These are phyloP conservation scores for Chrysoporthe austroafricana DNA, from an alignment of 2,329 filamentous ascomycete species.

Conservation along the genomic window DNA sequence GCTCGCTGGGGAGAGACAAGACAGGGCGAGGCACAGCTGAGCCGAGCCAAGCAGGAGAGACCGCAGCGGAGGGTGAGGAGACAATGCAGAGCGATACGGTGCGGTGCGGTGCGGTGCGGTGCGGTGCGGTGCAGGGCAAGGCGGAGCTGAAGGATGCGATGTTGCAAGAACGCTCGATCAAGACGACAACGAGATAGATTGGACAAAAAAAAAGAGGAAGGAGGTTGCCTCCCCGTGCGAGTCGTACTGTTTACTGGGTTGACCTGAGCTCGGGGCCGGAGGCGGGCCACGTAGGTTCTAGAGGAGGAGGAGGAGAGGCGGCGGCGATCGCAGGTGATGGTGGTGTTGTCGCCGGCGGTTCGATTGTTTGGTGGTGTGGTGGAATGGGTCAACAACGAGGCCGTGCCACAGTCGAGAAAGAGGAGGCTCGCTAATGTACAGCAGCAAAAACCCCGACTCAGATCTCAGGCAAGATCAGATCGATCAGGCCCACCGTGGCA, in stretches of 20 bases:
- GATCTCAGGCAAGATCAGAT: conserved; percentile 14
- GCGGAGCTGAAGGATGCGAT: conserved; percentile 21
- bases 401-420: conserved; percentile 11
- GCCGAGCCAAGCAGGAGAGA: conserved; percentile 17
- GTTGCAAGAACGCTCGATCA: conserved; percentile 28
- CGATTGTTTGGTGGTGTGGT: background rate
- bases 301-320: background rate
- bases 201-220: conserved; percentile 27
- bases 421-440: conserved; percentile 15
- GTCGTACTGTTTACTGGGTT: conserved; percentile 29
- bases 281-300: background rate
- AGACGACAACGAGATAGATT: conserved; percentile 24
- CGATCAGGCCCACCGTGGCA: conserved; percentile 18
- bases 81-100: conserved; percentile 15
- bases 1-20: conserved; percentile 24
- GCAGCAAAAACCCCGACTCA: conserved; percentile 14
- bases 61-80: conserved; percentile 15
- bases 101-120: background rate
- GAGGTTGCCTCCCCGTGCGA: conserved; percentile 25
- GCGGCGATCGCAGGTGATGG: conserved; percentile 18
- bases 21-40: conserved; percentile 15
- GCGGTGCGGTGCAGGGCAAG: background rate
- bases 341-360: conserved; percentile 23
- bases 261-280: conserved; percentile 29
- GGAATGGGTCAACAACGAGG: conserved; percentile 15